These are phyloP conservation scores for Carpinus viminea DNA, from an alignment of 306 rosid species.

Conservation along the genomic window DNA sequence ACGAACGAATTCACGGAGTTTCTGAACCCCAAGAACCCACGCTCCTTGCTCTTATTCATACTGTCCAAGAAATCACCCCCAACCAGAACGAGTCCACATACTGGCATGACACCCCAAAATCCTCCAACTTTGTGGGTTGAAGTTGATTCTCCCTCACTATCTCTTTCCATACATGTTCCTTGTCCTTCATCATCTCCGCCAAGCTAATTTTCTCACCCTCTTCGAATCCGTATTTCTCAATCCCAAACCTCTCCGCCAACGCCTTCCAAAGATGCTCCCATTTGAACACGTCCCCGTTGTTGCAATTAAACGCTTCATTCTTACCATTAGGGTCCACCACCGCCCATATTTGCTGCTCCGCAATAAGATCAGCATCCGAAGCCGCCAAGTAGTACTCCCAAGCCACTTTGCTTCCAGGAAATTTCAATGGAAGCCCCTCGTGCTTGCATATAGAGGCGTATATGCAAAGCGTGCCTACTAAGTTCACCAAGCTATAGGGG, in stretches of 20 bases:
- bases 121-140: slow-evolving; percentile 37
- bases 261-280: slow-evolving; percentile 70
- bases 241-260: slow-evolving; percentile 67
- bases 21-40: slow-evolving; percentile 64
- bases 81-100: slow-evolving; percentile 29
- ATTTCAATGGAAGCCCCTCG: slow-evolving; percentile 50
- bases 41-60: slow-evolving; percentile 69
- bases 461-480: slow-evolving; percentile 44
- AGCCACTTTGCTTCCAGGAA: slow-evolving; percentile 51
- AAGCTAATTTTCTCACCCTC: slow-evolving; percentile 36
- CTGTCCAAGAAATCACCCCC: slow-evolving; percentile 22
- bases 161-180: slow-evolving; percentile 55
- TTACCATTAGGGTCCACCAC: slow-evolving; percentile 68
- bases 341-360: slow-evolving; percentile 82
- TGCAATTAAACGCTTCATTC: slow-evolving; percentile 64
- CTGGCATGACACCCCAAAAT: slow-evolving; percentile 65
- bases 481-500: slow-evolving; percentile 61
- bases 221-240: slow-evolving; percentile 60
- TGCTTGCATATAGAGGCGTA: slow-evolving; percentile 75
- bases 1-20: slow-evolving; percentile 55
- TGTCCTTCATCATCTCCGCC: slow-evolving; percentile 53
- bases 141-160: slow-evolving; percentile 58
- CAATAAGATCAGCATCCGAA: slow-evolving; percentile 71
- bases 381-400: slow-evolving; percentile 46
- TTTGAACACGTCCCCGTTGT: slow-evolving; percentile 59